phyloP scores from a whole-genome alignment of 768 basidiomycete genomes.

The Phylloporus arenicola region DNA sequence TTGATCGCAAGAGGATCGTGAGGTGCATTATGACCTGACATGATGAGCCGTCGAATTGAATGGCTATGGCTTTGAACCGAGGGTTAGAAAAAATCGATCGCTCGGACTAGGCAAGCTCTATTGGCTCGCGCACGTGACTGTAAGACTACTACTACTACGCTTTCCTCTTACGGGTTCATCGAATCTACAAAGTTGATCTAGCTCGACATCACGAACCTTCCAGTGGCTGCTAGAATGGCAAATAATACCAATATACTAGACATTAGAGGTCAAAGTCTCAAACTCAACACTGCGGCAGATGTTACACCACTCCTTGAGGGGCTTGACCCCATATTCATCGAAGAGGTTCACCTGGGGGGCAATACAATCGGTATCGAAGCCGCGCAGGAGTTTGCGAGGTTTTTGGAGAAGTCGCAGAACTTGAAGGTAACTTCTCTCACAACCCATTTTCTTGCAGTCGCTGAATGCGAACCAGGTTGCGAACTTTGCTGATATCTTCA shows the following conservation, averaged over 20 bases:
- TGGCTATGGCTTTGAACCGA: neutral
- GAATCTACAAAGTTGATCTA: neutral
- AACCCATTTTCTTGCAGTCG: neutral
- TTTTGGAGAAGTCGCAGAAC: conserved; percentile 58
- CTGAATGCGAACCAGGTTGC: conserved; percentile 58
- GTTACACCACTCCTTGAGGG: conserved; percentile 67
- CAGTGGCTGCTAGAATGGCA: conserved; percentile 11
- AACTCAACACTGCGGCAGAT: conserved; percentile 71
- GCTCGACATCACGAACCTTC: neutral
- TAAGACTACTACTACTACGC: too few species aligned
- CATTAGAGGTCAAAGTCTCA: conserved; percentile 42
- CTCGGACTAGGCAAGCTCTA: too few species aligned
- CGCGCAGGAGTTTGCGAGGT: conserved; percentile 75
- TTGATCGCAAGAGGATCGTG: conserved; percentile 59
- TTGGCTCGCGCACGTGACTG: conserved; percentile 22
- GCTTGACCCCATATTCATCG: conserved; percentile 59
- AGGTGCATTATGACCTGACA: conserved; percentile 16
- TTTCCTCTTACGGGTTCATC: neutral
- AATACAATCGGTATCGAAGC: conserved; percentile 94
- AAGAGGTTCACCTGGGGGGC: conserved; percentile 90
- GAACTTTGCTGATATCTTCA: conserved; percentile 97
- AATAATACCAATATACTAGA: conserved; percentile 20
- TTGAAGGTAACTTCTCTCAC: conserved; percentile 51
- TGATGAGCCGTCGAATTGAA: neutral
- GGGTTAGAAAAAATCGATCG: neutral